Percentiles rank a stretch among this genome's conserved stretches.
These are phyloP conservation scores for Circinella umbellata DNA, from an alignment of 371 early-diverging fungal species.

Conservation along the genomic window DNA sequence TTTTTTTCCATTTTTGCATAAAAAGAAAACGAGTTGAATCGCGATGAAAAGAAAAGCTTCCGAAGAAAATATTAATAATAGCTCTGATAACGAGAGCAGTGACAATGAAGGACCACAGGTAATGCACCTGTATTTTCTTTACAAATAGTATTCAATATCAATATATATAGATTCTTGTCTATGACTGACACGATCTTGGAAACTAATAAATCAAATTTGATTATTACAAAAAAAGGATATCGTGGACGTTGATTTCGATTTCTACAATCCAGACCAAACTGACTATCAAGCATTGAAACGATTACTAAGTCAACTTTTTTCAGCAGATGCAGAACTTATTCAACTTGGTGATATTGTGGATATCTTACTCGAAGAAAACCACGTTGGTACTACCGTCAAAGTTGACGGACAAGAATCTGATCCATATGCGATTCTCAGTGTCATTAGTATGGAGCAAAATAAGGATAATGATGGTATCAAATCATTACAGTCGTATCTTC, in stretches of 20 bases:
- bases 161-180: background rate
- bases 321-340: constrained; percentile 79
- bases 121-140: no score
- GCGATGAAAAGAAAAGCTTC: constrained; percentile 24
- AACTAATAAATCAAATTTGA: no score
- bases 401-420: constrained; percentile 81
- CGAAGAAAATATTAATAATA: constrained; percentile 9
- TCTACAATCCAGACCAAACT: constrained; percentile 84
- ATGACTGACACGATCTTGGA: no score
- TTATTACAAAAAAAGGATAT: constrained; percentile 56
- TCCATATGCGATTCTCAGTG: constrained; percentile 90
- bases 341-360: constrained; percentile 83
- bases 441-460: constrained; percentile 61
- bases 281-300: constrained; percentile 95
- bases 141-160: background rate
- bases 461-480: constrained; percentile 61
- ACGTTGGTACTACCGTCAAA: constrained; percentile 92
- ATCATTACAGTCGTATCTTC: constrained; percentile 64
- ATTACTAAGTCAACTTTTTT: constrained; percentile 78
- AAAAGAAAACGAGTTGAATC: background rate
- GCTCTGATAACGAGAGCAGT: constrained; percentile 10
- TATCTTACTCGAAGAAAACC: constrained; percentile 77
- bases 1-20: background rate
- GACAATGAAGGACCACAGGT: constrained; percentile 3
- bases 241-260: constrained; percentile 95